Percentiles rank a stretch among this genome's conserved stretches.
Evolutionary conservation across 2,329 filamentous ascomycete species (phyloP).

Genomic region (Hymenoscyphus scutula): DNA sequence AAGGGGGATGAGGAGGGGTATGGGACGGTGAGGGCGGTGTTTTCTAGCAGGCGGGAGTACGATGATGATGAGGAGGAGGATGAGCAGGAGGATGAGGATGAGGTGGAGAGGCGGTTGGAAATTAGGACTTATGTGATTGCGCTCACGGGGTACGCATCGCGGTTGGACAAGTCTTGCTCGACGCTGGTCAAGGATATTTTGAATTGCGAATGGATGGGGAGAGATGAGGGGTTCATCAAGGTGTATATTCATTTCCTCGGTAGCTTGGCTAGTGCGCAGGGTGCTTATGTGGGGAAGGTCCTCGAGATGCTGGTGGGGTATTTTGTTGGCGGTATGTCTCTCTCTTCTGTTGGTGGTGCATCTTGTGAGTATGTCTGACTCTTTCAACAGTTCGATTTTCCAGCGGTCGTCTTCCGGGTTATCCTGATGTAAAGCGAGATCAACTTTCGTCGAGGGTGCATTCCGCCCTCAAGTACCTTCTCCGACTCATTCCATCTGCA

Average conservation of each 20-base stretch:
- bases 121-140: constrained; percentile 61
- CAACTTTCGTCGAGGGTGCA: constrained; percentile 72
- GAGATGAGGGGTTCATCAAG: constrained; percentile 63
- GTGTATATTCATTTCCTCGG: constrained; percentile 67
- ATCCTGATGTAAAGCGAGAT: constrained; percentile 59
- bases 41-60: constrained; percentile 34
- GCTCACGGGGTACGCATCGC: constrained; percentile 59
- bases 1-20: constrained; percentile 59
- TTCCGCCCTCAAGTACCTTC: constrained; percentile 68
- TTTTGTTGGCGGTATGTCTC: constrained; percentile 56
- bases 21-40: constrained; percentile 58
- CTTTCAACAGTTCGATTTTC: constrained; percentile 37
- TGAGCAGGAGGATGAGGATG: constrained; percentile 17
- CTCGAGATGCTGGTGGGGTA: constrained; percentile 78
- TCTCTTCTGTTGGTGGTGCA: constrained; percentile 9
- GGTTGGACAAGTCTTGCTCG: constrained; percentile 57
- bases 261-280: constrained; percentile 77
- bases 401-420: constrained; percentile 40
- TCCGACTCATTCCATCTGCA: constrained; percentile 79
- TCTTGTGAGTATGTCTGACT: constrained; percentile 39
- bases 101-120: constrained; percentile 32
- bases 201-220: constrained; percentile 62
- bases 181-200: constrained; percentile 58
- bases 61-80: constrained; percentile 28
- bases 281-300: constrained; percentile 70